Evolutionary conservation across 495 filamentous ascomycete genomes (phyloP), one percentile per base, ranked within the genome.

Genomic region (Trichoderma parareesei): DNA sequence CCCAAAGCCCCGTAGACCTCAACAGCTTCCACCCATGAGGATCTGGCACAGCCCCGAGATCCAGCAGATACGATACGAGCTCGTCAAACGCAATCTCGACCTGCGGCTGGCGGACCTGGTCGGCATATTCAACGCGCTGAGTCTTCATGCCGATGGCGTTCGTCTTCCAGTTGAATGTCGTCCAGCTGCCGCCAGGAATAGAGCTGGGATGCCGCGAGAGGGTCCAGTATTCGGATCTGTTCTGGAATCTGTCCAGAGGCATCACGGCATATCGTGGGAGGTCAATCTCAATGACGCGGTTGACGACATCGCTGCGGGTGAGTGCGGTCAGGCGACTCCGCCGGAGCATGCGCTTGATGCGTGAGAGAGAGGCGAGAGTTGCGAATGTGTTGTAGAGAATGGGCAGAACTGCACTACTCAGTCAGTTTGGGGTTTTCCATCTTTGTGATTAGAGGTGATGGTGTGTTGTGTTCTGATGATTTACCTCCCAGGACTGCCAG

Each of bases 251-350:
- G 63, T 87, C 80, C 64, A 81, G 77, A 0, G 87, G 85, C 13
- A 80, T 81, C 38, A 88, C 85, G 20, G 80, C 85, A 61, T 85
- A 84, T 3, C 85, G 79, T 2, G 85, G 85, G 44, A 89, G 75
- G 66, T 88, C 85, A 14, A 89, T 82, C 67, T 89, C 85, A 64
- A 89, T 84, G 40, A 88, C 79, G 64, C 84, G 81, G 65, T 86
- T 85, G 59, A 88, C 80, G 4, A 88, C 78, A 66, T 85, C 83
- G 70, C 80, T 81, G 64, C 85, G 80, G 38, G 84, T 87, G 48
- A 86, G 76, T 13, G 82, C 83, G 11, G 81, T 77, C 4, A 87
- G 72, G 16, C 75, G 75, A 69, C 81, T 80, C 55, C 78, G 77
- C 18, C 77, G 71, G 5, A 89, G 78, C 67, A 82, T 80, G 55